Base-by-base conservation (phyloP, 345 rosid genomes). In the Citrus trifoliata region DNA sequence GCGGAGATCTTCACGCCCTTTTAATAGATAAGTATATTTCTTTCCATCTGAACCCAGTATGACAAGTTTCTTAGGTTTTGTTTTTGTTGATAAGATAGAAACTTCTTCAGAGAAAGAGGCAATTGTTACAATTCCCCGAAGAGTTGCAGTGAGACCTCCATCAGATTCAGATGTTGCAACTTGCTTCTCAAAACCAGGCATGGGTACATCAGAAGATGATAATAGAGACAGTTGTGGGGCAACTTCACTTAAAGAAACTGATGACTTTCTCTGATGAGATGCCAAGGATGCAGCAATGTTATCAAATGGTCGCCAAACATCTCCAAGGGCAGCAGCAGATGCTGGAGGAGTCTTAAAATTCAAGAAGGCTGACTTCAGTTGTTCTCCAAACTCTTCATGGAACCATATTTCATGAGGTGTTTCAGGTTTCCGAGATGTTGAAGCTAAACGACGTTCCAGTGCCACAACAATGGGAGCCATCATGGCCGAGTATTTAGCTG, bases 111-210 rank as follows among this genome's bases (percentile, higher is more conserved):
- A 88, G 77, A 95, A 88, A 77, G 98, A 93, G 81, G 97, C 85
- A 67, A 95, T 86, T 1, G 93, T 93, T 60, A 93, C 90, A 76
- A 88, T 89, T 80, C 90, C 93, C 27, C 88, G 90, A 56, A 87
- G 91, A 76, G 88, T 75, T 71, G 86, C 68, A 66, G 80, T 67
- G 63, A 82, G 83, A 71, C 82, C 85, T 40, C 80, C 72, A 10
- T 90, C 89, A 79, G 90, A 80, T 78, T 89, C 92, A 80, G 89
- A 84, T 73, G 82, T 72, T 40, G 85, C 58, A 40, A 87, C 85
- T 86, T 87, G 89, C 89, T 89, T 95, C 87, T 93, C 97, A 68
- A 95, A 90, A 77, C 98, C 98, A 82, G 98, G 98, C 97, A 95
- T 87, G 79, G 98, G 98, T 82, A 95, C 91, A 86, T 95, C 91